These are phyloP conservation scores for Aspergillus ochraceoroseus DNA, from an alignment of 2,329 filamentous ascomycete species.

Conservation along the genomic window DNA sequence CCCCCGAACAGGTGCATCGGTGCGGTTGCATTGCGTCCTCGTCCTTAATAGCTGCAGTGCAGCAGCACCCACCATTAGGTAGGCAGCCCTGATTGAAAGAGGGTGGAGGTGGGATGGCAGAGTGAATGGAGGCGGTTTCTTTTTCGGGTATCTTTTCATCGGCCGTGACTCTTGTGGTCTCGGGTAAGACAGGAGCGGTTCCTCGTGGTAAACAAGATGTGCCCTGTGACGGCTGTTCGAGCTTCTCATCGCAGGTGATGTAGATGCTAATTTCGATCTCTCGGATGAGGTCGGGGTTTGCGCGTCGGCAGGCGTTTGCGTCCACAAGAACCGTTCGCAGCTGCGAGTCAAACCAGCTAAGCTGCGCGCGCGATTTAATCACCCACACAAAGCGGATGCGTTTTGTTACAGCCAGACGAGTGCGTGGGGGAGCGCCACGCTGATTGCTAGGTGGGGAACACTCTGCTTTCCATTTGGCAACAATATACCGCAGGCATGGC, in stretches of 20 bases:
- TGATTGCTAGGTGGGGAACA: slow-evolving; percentile 19
- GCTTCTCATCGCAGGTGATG: slow-evolving; percentile 50
- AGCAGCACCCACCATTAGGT: slow-evolving; percentile 44
- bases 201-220: too few species aligned
- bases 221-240: slow-evolving; percentile 29
- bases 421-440: slow-evolving; percentile 13
- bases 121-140: slow-evolving; percentile 27
- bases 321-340: slow-evolving; percentile 46
- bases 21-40: slow-evolving; percentile 37
- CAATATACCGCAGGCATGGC: slow-evolving; percentile 54
- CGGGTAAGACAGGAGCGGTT: too few species aligned
- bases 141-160: slow-evolving; percentile 12
- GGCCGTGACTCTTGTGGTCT: neutral
- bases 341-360: slow-evolving; percentile 52
- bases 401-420: slow-evolving; percentile 41
- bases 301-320: slow-evolving; percentile 35
- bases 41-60: slow-evolving; percentile 46
- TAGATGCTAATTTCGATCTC: slow-evolving; percentile 52
- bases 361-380: slow-evolving; percentile 51
- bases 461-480: slow-evolving; percentile 45
- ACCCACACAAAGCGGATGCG: slow-evolving; percentile 56
- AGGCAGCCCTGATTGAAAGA: slow-evolving; percentile 20
- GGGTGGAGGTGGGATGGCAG: too few species aligned
- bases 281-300: slow-evolving; percentile 32
- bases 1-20: slow-evolving; percentile 37